Evolutionary conservation across 148 eudicot species (phyloP).

Genomic region (Amaranthus hypochondriacus): DNA sequence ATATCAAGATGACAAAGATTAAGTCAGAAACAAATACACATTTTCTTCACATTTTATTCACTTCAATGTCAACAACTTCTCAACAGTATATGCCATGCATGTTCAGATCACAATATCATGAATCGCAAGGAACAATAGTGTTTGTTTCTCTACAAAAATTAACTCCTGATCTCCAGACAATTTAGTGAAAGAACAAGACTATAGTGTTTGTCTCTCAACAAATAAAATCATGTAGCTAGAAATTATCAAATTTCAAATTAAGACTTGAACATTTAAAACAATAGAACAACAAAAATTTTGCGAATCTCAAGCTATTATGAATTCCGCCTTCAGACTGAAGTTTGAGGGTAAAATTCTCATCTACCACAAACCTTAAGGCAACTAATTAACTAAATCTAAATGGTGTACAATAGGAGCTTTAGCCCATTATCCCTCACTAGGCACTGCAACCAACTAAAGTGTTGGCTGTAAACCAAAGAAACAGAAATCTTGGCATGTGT

Average conservation of each 20-base stretch:
- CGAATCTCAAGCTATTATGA: no score
- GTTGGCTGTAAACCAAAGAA: neutral
- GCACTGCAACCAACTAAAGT: neutral
- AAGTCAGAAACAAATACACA: neutral
- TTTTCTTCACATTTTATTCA: neutral
- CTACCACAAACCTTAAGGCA: neutral
- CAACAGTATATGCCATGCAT: neutral
- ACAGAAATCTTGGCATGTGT: neutral
- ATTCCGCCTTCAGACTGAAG: neutral
- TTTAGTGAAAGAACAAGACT: neutral
- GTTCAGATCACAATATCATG: no score
- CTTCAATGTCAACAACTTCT: neutral
- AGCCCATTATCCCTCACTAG: neutral
- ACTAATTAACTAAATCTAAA: no score
- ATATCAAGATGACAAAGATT: constrained; percentile 10
- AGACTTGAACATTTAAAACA: neutral
- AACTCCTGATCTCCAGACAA: neutral
- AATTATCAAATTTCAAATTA: neutral
- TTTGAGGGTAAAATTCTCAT: neutral
- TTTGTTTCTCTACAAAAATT: neutral
- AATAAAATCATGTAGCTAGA: neutral
- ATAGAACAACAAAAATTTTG: neutral
- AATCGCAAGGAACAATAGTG: neutral
- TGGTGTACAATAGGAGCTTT: no score
- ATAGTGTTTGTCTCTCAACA: neutral